Percentiles rank a stretch among this genome's conserved stretches.
phyloP scores from a whole-genome alignment of 2,329 filamentous ascomycete species.

The Epichloe baconii region DNA sequence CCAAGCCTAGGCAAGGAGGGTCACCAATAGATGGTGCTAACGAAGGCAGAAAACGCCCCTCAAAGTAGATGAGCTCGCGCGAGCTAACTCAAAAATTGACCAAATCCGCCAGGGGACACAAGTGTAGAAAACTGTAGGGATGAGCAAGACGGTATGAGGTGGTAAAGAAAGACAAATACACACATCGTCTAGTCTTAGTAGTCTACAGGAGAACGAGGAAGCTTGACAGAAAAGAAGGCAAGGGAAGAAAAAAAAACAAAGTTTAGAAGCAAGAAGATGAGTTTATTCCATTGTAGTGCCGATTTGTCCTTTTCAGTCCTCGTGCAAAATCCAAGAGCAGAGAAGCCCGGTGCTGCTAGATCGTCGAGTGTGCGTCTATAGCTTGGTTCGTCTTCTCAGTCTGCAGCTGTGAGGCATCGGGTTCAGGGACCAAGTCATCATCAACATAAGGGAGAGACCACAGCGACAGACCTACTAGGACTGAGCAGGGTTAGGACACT shows the following conservation, averaged over 20 bases:
- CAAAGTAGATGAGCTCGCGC: neutral
- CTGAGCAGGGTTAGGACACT: conserved; percentile 19
- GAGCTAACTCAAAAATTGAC: neutral
- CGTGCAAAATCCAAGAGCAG: neutral
- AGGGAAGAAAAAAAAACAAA: neutral
- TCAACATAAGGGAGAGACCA: neutral
- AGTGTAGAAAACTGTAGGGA: no score
- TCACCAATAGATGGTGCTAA: neutral
- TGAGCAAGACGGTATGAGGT: neutral
- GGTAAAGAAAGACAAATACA: neutral
- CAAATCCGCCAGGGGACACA: neutral
- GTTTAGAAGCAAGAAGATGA: neutral
- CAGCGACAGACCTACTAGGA: neutral
- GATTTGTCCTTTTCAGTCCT: neutral
- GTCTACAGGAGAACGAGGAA: neutral
- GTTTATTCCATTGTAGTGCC: neutral
- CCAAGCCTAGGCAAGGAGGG: neutral
- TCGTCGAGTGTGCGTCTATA: conserved; percentile 13
- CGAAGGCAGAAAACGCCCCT: neutral
- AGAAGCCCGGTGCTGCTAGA: neutral
- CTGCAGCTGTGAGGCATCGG: neutral
- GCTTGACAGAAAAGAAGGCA: neutral
- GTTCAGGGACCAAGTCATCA: neutral
- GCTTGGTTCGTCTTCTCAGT: conserved; percentile 10
- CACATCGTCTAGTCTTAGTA: neutral